Conservation (phyloP, 345 rosid species). For the Geranium rotundifolium region DNA sequence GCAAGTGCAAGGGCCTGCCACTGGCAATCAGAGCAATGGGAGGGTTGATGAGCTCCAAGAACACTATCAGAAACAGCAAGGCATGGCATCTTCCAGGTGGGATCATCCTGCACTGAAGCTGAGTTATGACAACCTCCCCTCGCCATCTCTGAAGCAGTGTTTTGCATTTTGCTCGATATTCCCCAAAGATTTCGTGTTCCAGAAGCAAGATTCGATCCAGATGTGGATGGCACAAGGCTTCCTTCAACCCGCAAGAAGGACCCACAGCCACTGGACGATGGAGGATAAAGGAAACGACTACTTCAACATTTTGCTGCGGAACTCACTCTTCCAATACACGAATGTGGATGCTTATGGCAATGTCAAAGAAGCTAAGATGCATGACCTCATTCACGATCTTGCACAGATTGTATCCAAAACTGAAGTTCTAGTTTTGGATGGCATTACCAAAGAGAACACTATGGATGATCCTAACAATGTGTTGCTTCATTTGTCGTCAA, state of each 20-base stretch:
- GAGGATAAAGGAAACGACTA: conserved; percentile 11
- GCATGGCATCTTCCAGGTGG: no score
- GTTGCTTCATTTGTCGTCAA: not conserved
- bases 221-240: conserved; percentile 25
- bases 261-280: not conserved
- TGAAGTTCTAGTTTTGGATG: not conserved
- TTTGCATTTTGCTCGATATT: no score
- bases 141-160: no score
- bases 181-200: no score
- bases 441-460: no score
- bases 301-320: conserved; percentile 12
- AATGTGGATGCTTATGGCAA: not conserved
- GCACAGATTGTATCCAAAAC: conserved; percentile 9
- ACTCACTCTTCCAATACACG: conserved; percentile 18
- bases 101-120: no score
- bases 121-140: no score
- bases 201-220: not conserved
- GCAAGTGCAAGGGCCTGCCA: no score
- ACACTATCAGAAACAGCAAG: no score
- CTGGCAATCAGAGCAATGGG: no score
- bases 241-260: not conserved
- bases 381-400: conserved; percentile 21
- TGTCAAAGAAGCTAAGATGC: conserved; percentile 12
- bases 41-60: no score
- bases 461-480: not conserved